Percentiles rank a stretch among this genome's conserved stretches.
phyloP scores from a whole-genome alignment of 192 early-diverging fungal species.

The Backusella mclennaniae region DNA sequence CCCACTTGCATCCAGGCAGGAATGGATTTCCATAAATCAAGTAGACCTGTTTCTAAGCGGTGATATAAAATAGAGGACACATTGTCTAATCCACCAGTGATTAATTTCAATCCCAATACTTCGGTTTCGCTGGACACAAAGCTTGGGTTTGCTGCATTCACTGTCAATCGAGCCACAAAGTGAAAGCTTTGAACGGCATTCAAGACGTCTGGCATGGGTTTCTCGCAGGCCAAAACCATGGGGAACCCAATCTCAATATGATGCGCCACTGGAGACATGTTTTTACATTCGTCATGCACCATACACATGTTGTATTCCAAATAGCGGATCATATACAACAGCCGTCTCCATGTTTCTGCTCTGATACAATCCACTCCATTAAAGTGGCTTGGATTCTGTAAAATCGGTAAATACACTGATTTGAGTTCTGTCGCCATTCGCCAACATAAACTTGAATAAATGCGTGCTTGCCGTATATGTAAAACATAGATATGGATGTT shows the following conservation, averaged over 20 bases:
- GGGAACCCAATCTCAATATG: constrained; percentile 20
- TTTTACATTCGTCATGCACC: background rate
- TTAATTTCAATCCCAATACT: background rate
- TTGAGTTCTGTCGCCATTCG: constrained; percentile 23
- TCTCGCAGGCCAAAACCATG: background rate
- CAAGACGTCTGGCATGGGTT: background rate
- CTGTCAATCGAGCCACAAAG: constrained; percentile 7
- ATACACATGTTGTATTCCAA: constrained; percentile 17
- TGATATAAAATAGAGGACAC: constrained; percentile 2
- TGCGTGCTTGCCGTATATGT: constrained; percentile 15
- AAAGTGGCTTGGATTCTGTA: background rate
- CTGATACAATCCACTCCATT: background rate
- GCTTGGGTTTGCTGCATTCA: background rate
- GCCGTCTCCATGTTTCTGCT: constrained; percentile 27
- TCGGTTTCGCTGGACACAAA: background rate
- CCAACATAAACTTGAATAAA: constrained; percentile 15
- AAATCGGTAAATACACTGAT: constrained; percentile 1
- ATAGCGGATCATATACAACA: constrained; percentile 20
- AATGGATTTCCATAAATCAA: constrained; percentile 20
- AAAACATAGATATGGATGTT: background rate
- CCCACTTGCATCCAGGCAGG: constrained; percentile 9
- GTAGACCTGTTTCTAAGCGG: constrained; percentile 13
- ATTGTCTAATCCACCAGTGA: background rate
- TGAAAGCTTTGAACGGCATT: constrained; percentile 9
- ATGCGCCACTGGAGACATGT: background rate